Base-by-base conservation (phyloP, 2,329 filamentous ascomycete species). In the Microdochium bolleyi region DNA sequence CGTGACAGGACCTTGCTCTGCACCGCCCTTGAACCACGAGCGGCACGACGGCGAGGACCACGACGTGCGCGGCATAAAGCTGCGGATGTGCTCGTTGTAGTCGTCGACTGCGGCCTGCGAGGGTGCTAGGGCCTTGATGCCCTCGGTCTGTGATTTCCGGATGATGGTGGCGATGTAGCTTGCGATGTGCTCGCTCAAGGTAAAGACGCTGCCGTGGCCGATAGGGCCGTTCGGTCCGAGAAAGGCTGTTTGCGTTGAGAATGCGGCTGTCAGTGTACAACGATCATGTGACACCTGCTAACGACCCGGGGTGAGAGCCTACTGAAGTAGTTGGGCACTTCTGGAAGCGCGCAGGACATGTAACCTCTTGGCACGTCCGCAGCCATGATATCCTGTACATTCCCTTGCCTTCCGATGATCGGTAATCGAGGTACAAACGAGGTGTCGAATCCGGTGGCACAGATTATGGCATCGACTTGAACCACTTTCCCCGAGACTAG, bases 301-400 rank as follows among this genome's bases (percentile, higher is more conserved):
- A 21, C 3, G 9, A 13, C n/a, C 13, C 19, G 10, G 13, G 13
- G 27, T 27, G 37, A 22, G 16, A 16, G 62, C 73, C 64, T 56
- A 78, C 74, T 77, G 55, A 82, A 78, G 60, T 80, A 81, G 58
- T 82, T 82, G 1, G 78, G 77, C 54, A 80, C 69, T 1, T 72
- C 73, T 1, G 74, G 63, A 2, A 78, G 70, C n/a, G 74, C 76
- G 51, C 76, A 72, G 3, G 77, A 80, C 64, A 82, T 74, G 63
- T 81, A 82, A 0, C 76, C 72, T 56, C 71, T 71, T 1, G 78
- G 76, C 2, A 64, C 64, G 44, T 70, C 66, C 5, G 65, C 55
- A 44, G 58, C 60, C 75, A 78, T 79, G 16, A 61, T 66, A 37
- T 79, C 73, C 55, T 76, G 76, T 30, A 82, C 67, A 55, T 80